Base-by-base conservation (phyloP, 371 early-diverging fungal genomes). In the Neoconidiobolus thromboides region DNA sequence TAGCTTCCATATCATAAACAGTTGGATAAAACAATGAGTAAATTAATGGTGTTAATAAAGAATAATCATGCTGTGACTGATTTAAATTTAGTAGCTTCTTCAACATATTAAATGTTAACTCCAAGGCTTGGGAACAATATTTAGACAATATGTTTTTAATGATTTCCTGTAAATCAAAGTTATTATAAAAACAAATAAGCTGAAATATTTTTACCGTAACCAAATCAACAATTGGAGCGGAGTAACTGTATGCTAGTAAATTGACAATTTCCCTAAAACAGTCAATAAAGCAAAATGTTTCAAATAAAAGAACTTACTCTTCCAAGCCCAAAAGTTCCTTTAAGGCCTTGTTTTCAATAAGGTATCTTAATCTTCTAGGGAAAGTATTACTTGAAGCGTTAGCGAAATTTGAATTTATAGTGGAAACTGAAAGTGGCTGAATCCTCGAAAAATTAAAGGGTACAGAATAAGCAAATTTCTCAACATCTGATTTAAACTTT, bases 21-120 rank as follows among this genome's bases (percentile, higher is more conserved):
- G 55, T 55, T 41, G 55, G 55, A 36, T 55, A 55, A 41, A 55
- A 41, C 12, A 55, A 12, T 12, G 40, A 40, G 42, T 55, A 55
- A 7, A 55, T 41, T 41, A 55, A 14, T 12, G 55, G 37, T 3
- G 55, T 41, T 12, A 55, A 40, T n/a, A n/a, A n/a, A 7, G 12
- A 36, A 55, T 12, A 40, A 10, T 38, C 14, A 41, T 38, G 12
- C 3, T 26, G 12, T 12, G 55, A 41, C 38, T 55, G 38, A 12
- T 38, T 10, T 4, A 38, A 12, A 10, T 15, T 41, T 42, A 9
- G 46, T 9, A 46, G n/a, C 46, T 6, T 41, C 14, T 55, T 41
- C 26, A 55, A 3, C 3, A 55, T 4, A 5, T 41, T 26, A 10
- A 55, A 37, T 15, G 55, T 9, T 12, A 55, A 12, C 55, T 42